Percentiles rank a stretch among this genome's conserved stretches.
phyloP scores from a whole-genome alignment of 2,329 filamentous ascomycete genomes.

The Aspergillus fumigatiaffinis region DNA sequence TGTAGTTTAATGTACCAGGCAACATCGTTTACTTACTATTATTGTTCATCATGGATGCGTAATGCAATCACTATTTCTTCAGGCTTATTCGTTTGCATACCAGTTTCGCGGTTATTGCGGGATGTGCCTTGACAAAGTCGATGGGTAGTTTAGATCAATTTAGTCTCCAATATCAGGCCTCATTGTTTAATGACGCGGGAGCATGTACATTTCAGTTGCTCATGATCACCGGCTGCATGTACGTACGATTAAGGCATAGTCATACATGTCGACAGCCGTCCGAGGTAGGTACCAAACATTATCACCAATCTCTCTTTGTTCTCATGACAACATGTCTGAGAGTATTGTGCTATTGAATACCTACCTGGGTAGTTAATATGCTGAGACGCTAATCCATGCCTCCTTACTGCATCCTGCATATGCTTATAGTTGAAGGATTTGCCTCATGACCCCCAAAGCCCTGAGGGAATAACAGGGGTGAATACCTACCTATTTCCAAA shows the following conservation, averaged over 20 bases:
- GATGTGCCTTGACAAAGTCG: not conserved
- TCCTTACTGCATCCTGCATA: not conserved
- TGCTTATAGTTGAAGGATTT: not conserved
- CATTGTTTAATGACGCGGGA: conserved; percentile 12
- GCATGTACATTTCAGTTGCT: not conserved
- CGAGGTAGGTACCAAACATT: not conserved
- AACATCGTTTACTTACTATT: not conserved
- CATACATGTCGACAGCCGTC: not conserved
- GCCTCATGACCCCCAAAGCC: not conserved
- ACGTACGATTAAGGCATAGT: not conserved
- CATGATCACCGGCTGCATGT: conserved; percentile 1
- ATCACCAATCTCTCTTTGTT: not conserved
- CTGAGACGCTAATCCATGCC: not conserved
- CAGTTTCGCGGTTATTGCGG: conserved; percentile 19
- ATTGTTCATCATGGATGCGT: not conserved
- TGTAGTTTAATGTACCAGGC: conserved; percentile 1
- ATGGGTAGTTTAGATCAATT: not conserved
- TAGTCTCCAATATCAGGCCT: not conserved
- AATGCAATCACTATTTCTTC: not conserved
- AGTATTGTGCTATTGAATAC: not conserved
- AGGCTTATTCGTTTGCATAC: conserved; percentile 5
- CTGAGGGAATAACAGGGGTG: not conserved
- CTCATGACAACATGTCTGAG: not conserved
- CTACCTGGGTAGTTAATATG: not conserved
- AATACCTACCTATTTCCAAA: not conserved